Evolutionary conservation across 2,329 filamentous ascomycete species (phyloP), one percentile per base, ranked within the genome.

Genomic region (Geosmithia putterillii): DNA sequence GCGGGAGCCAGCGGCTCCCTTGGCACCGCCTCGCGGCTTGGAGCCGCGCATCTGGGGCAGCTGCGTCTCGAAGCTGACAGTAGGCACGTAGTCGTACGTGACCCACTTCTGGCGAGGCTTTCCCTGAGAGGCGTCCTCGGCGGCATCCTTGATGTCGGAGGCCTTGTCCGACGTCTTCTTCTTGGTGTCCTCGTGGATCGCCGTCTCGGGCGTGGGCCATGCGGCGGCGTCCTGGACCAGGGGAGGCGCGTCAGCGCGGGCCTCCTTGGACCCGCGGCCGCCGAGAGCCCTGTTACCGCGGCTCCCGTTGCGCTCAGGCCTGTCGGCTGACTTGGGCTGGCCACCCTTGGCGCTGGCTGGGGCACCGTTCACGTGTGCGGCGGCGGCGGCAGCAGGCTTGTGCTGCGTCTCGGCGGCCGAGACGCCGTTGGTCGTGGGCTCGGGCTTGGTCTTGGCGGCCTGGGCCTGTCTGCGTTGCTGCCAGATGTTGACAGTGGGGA

Each of bases 131-230:
- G 56, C 70, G 44, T 78, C 79, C 48, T 79, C 73, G 38, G 62
- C 65, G 50, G 84, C 81, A 40, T 81, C 76, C 48, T 86, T 81
- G 39, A 78, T 71, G 12, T 72, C 70, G 19, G 76, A 67, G 25
- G 68, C 62, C 43, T 68, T 65, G 60, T 86, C 86, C 44, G 81
- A 73, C 2, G 70, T 73, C 2, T 70, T 64, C 60, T 86, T 88
- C 55, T 81, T 81, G 63, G 85, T 86, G 48, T 84, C 76, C 52
- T 92, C 87, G 49, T 71, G 67, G 39, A 63, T 62, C 41, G 81
- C 79, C 42, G 82, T 77, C 52, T 95, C 86, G 1, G 88, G 88
- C 3, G 90, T 96, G 15, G 92, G 92, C 92, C 92, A 98, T 18
- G 80, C 80, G 43, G 78, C 69, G 41, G 86, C 73, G 60, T 96